Percentiles rank a stretch among this genome's conserved stretches.
These are phyloP conservation scores for Penicillium goetzii DNA, from an alignment of 495 filamentous ascomycete genomes.

Conservation along the genomic window DNA sequence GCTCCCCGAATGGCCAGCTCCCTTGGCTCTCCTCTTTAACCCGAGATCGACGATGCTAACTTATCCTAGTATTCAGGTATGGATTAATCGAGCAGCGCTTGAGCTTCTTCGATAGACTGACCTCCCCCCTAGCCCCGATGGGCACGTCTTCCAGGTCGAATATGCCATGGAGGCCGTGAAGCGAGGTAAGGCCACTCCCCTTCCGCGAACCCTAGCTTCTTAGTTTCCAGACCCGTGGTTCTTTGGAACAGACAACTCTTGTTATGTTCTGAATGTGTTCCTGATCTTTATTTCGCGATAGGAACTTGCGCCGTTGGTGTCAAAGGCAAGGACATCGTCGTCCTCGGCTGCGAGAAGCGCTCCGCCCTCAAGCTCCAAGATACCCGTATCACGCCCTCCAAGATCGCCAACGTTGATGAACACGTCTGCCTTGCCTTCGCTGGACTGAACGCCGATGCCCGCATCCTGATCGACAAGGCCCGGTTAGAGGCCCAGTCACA, in stretches of 20 bases:
- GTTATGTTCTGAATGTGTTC: neutral
- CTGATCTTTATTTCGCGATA: constrained; percentile 38
- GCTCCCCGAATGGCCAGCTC: constrained; percentile 32
- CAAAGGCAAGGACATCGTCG: constrained; percentile 92
- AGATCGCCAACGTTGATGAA: constrained; percentile 91
- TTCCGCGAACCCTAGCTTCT: constrained; percentile 4
- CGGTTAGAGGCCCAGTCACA: constrained; percentile 96
- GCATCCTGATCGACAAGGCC: constrained; percentile 96
- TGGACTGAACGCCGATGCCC: constrained; percentile 94
- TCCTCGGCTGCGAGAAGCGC: constrained; percentile 96
- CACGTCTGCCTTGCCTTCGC: constrained; percentile 98
- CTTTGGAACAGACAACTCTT: neutral
- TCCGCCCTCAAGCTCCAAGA: constrained; percentile 99
- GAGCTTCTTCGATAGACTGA: constrained; percentile 32
- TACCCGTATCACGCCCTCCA: constrained; percentile 97
- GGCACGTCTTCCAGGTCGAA: constrained; percentile 99
- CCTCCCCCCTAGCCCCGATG: constrained; percentile 75
- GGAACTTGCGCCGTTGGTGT: constrained; percentile 98
- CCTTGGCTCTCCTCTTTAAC: constrained; percentile 21
- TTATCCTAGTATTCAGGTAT: constrained; percentile 37
- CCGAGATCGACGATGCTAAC: constrained; percentile 23
- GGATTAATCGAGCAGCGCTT: constrained; percentile 10
- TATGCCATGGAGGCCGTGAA: constrained; percentile 99
- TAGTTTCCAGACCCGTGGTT: neutral
- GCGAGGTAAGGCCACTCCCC: constrained; percentile 65